Conservation (phyloP, 2,329 filamentous ascomycete species). For the Diatrype stigma region DNA sequence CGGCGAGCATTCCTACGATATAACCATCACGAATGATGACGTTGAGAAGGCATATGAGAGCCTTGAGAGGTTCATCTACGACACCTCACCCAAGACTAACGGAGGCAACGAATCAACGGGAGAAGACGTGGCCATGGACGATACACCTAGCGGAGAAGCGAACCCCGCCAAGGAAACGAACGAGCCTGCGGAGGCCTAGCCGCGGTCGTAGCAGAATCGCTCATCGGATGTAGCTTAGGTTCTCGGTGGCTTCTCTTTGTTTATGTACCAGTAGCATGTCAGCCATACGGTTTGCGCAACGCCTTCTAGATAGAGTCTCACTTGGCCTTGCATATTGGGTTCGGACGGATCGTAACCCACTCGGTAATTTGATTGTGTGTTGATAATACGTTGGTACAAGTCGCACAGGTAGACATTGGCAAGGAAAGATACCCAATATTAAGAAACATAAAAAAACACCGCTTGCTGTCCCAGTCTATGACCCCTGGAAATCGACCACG, state of each 20-base stretch:
- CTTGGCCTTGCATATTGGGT: too few relatives aligned
- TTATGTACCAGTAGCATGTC: background rate
- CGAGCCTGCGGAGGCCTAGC: background rate
- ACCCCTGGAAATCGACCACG: too few relatives aligned
- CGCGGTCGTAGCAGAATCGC: background rate
- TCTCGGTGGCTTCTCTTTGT: background rate
- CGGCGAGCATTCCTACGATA: conserved; percentile 43
- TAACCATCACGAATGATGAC: conserved; percentile 47
- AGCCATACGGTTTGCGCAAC: background rate
- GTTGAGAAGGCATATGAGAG: conserved; percentile 44
- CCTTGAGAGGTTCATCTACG: conserved; percentile 47
- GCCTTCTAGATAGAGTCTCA: too few relatives aligned
- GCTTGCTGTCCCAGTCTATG: too few relatives aligned
- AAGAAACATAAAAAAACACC: too few relatives aligned
- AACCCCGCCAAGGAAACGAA: background rate
- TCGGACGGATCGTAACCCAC: too few relatives aligned
- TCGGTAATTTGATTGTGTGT: too few relatives aligned
- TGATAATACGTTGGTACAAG: background rate
- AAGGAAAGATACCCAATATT: background rate
- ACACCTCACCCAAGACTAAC: conserved; percentile 13
- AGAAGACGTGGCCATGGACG: conserved; percentile 16
- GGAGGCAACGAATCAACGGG: conserved; percentile 7
- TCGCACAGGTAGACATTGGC: background rate
- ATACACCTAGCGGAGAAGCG: conserved; percentile 10
- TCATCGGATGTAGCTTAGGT: background rate